Percentiles rank a stretch among this genome's conserved stretches.
phyloP scores from a whole-genome alignment of 352 stramenopile species.

The Globisporangium echinulatum region DNA sequence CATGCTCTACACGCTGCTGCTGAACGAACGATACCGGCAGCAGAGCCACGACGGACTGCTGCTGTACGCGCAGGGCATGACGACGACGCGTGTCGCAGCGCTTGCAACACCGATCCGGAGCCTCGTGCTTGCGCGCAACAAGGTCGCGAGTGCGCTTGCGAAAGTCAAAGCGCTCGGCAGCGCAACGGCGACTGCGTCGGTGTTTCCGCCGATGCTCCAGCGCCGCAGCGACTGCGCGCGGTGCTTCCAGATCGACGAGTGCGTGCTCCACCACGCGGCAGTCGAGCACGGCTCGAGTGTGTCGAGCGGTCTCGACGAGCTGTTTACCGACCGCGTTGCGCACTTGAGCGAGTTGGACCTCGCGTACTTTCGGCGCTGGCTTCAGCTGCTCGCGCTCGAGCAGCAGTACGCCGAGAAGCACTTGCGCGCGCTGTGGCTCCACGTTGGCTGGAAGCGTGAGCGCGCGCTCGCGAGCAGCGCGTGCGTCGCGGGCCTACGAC shows the following conservation, averaged over 20 bases:
- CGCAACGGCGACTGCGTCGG: conserved; percentile 27
- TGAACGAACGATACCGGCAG: conserved; percentile 73
- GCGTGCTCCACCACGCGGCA: conserved; percentile 76
- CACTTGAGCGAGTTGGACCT: conserved; percentile 51
- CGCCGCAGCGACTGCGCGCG: conserved; percentile 54
- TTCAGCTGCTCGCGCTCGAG: conserved; percentile 63
- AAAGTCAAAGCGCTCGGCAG: conserved; percentile 49
- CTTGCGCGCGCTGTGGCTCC: conserved; percentile 59
- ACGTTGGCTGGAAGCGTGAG: conserved; percentile 54
- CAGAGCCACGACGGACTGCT: conserved; percentile 53
- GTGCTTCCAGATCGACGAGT: conserved; percentile 84
- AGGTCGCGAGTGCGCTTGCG: conserved; percentile 54
- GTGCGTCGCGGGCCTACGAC: conserved; percentile 45
- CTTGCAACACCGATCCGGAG: conserved; percentile 51
- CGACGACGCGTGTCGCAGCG: conserved; percentile 59
- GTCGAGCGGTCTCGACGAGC: conserved; percentile 61
- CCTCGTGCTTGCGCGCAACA: conserved; percentile 66
- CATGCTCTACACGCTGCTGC: conserved; percentile 83
- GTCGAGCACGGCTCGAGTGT: conserved; percentile 62
- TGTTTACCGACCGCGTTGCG: conserved; percentile 50
- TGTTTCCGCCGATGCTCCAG: conserved; percentile 71
- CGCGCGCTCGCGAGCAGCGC: conserved; percentile 35
- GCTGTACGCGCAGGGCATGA: conserved; percentile 64
- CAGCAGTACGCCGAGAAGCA: conserved; percentile 68
- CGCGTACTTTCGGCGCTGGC: conserved; percentile 73